Conservation (phyloP, 768 basidiomycete species). For the Tylopilus cervinicoccineus region DNA sequence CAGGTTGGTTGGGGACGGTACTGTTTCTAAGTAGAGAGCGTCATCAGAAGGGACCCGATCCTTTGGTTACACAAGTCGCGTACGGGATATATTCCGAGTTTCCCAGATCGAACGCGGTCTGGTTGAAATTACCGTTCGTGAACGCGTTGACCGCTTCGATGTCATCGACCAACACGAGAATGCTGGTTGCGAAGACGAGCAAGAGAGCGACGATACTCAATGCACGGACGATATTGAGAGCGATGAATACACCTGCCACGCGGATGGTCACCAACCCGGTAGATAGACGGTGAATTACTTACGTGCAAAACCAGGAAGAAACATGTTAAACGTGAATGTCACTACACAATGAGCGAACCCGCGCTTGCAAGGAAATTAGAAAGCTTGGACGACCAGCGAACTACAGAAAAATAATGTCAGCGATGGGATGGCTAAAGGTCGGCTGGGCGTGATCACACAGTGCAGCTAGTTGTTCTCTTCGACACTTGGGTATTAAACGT, state of each 20-base stretch:
- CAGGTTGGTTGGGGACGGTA: conserved; percentile 91
- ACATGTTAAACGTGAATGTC: conserved; percentile 11
- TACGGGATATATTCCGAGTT: conserved; percentile 84
- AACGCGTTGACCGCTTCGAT: conserved; percentile 72
- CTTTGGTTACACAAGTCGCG: conserved; percentile 15
- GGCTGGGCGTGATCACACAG: not conserved
- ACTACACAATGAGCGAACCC: conserved; percentile 15
- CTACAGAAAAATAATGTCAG: conserved; percentile 4
- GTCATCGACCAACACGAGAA: conserved; percentile 71
- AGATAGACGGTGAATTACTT: conserved; percentile 2
- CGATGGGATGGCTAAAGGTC: not conserved
- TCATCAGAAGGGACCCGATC: not conserved
- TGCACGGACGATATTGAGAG: conserved; percentile 71
- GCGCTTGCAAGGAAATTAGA: conserved; percentile 13
- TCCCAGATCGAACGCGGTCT: conserved; percentile 36
- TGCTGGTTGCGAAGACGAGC: conserved; percentile 75
- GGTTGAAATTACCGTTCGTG: conserved; percentile 35
- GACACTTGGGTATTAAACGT: conserved; percentile 2
- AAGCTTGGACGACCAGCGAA: conserved; percentile 28
- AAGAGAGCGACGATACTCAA: conserved; percentile 76
- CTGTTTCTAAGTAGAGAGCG: conserved; percentile 45
- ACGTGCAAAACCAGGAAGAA: conserved; percentile 29
- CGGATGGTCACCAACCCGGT: not conserved
- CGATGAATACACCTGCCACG: conserved; percentile 53
- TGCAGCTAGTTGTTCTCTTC: not conserved